phyloP scores from a whole-genome alignment of 805 yeast species.

The Schwanniomyces yamadae region DNA sequence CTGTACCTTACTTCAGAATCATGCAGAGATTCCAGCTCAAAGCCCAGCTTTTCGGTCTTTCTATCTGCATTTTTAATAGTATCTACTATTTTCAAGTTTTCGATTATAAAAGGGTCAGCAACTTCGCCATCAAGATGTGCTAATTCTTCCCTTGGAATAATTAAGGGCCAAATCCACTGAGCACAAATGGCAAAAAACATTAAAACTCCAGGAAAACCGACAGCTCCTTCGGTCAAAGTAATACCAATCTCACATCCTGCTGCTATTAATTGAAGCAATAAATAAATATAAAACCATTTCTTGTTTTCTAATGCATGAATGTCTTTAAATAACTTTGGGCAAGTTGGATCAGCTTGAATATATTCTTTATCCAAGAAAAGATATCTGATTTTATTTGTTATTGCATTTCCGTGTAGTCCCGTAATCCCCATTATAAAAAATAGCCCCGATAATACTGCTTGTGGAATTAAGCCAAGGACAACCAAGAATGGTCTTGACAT shows the following conservation, averaged over 20 bases:
- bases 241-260: slow-evolving; percentile 81
- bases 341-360: slow-evolving; percentile 32
- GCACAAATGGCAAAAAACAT: slow-evolving; percentile 68
- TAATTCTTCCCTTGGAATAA: slow-evolving; percentile 64
- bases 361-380: slow-evolving; percentile 56
- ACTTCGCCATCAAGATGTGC: slow-evolving; percentile 63
- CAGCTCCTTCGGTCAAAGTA: slow-evolving; percentile 84
- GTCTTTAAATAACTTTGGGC: slow-evolving; percentile 34
- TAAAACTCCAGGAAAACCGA: slow-evolving; percentile 89
- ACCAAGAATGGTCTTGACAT: slow-evolving; percentile 86
- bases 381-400: slow-evolving; percentile 61
- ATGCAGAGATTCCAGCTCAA: background rate
- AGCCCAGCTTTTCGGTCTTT: background rate
- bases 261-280: slow-evolving; percentile 60
- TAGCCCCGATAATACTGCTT: slow-evolving; percentile 87
- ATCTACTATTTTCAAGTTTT: slow-evolving; percentile 34
- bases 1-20: background rate
- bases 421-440: slow-evolving; percentile 91
- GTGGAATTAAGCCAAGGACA: slow-evolving; percentile 84
- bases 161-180: slow-evolving; percentile 53
- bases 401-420: slow-evolving; percentile 67
- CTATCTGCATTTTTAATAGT: slow-evolving; percentile 6
- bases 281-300: slow-evolving; percentile 56
- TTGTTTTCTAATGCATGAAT: slow-evolving; percentile 26
- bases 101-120: slow-evolving; percentile 55